Evolutionary conservation across 139 green algal species (phyloP).

Genomic region (Chlorella sp.): DNA sequence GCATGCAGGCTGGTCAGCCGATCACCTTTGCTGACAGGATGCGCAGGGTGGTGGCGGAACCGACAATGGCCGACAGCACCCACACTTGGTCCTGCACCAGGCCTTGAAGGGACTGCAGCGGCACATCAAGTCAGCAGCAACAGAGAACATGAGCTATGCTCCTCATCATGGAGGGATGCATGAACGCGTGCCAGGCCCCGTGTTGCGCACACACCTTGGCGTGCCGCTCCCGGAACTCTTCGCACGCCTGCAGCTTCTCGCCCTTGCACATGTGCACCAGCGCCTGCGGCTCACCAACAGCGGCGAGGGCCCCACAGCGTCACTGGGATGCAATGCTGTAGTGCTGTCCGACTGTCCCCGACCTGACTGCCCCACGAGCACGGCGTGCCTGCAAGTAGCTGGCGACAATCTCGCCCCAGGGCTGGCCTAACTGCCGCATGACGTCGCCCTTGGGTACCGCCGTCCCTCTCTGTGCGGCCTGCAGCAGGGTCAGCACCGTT

Average conservation of each 20-base stretch:
- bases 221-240: conserved; percentile 14
- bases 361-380: background rate
- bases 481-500: too few species aligned
- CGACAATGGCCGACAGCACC: conserved; percentile 24
- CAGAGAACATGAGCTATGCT: too few species aligned
- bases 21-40: conserved; percentile 14
- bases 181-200: background rate
- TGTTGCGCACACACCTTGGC: background rate
- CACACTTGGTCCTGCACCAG: conserved; percentile 22
- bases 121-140: too few species aligned
- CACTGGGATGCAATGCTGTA: too few species aligned
- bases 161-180: background rate
- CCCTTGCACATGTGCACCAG: conserved; percentile 24
- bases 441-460: conserved; percentile 7
- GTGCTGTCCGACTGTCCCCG: too few species aligned
- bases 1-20: too few species aligned
- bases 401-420: conserved; percentile 18
- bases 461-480: conserved; percentile 9
- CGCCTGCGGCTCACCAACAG: too few species aligned
- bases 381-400: conserved; percentile 15
- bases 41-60: conserved; percentile 19
- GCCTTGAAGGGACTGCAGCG: background rate
- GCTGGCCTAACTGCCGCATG: conserved; percentile 6
- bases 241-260: conserved; percentile 24
- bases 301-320: too few species aligned